Evolutionary conservation across 768 basidiomycete species (phyloP).

Genomic region (Leucosporidium yakuticum): DNA sequence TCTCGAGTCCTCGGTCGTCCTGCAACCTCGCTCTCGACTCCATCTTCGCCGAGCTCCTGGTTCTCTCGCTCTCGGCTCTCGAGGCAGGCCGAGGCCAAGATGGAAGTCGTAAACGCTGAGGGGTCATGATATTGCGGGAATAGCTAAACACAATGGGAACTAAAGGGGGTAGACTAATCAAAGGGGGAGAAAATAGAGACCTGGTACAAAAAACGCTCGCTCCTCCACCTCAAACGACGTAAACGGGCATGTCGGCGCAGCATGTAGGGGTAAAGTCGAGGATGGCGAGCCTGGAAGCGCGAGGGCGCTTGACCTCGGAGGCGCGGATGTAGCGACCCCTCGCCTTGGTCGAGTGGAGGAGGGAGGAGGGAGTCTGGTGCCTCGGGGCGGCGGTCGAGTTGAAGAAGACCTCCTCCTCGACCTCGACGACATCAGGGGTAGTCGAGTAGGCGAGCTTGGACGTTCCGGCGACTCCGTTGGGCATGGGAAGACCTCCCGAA

Average conservation of each 20-base stretch:
- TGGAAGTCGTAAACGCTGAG: too few species aligned
- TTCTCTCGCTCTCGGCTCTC: too few species aligned
- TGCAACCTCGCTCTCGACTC: too few species aligned
- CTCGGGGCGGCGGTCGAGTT: slow-evolving; percentile 3
- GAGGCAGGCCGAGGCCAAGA: too few species aligned
- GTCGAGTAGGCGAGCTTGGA: slow-evolving; percentile 3
- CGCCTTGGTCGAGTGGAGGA: not conserved
- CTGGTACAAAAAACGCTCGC: too few species aligned
- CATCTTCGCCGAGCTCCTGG: too few species aligned
- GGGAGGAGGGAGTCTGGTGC: not conserved
- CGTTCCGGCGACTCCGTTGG: not conserved
- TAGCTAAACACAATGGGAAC: too few species aligned
- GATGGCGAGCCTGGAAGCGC: slow-evolving; percentile 7
- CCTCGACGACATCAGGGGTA: slow-evolving; percentile 11
- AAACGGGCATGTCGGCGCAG: slow-evolving; percentile 25
- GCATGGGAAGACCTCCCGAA: not conserved
- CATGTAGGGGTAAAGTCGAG: slow-evolving; percentile 30
- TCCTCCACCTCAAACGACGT: slow-evolving; percentile 18
- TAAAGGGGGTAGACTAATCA: slow-evolving; percentile 1
- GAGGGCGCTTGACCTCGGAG: slow-evolving; percentile 16
- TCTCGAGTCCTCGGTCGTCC: too few species aligned
- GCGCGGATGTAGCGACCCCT: slow-evolving; percentile 19
- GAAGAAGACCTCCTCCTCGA: slow-evolving; percentile 26
- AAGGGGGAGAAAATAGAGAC: too few species aligned
- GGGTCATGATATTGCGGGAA: too few species aligned